Percentiles rank a stretch among this genome's conserved stretches.
These are phyloP conservation scores for Pseudogymnoascus sp. DNA, from an alignment of 2,329 filamentous ascomycete genomes.

Conservation along the genomic window DNA sequence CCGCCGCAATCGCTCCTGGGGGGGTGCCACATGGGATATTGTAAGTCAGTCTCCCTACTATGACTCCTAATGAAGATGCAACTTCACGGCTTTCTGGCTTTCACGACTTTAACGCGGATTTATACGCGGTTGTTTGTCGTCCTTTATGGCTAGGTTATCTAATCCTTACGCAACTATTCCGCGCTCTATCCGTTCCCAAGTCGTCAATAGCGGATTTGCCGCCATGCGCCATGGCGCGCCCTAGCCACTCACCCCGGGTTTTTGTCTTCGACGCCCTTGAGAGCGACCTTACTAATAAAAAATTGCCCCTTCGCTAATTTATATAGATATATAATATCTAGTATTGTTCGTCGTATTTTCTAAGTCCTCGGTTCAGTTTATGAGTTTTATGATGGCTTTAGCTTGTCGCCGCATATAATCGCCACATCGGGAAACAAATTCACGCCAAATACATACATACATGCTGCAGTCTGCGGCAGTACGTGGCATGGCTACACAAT, in stretches of 20 bases:
- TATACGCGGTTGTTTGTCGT: constrained; percentile 1
- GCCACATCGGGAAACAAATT: background rate
- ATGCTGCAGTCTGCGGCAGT: background rate
- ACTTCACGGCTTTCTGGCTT: background rate
- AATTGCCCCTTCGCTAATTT: background rate
- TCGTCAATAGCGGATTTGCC: background rate
- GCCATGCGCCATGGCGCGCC: background rate
- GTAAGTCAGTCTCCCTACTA: background rate
- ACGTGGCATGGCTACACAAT: constrained; percentile 7
- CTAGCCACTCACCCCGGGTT: background rate
- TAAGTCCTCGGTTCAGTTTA: background rate
- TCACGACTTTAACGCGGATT: background rate
- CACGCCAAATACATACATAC: background rate
- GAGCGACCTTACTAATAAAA: background rate
- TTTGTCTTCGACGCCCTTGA: background rate
- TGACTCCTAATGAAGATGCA: background rate
- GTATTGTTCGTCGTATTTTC: background rate
- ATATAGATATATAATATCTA: background rate
- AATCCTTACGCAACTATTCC: background rate
- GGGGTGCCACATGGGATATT: background rate
- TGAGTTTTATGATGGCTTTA: background rate
- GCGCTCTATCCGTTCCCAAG: background rate
- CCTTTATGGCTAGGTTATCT: background rate
- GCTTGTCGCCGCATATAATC: background rate
- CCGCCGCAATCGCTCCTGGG: background rate